Evolutionary conservation across 164 flowering plant species (phyloP).

Genomic region (Vitis amurensis): DNA sequence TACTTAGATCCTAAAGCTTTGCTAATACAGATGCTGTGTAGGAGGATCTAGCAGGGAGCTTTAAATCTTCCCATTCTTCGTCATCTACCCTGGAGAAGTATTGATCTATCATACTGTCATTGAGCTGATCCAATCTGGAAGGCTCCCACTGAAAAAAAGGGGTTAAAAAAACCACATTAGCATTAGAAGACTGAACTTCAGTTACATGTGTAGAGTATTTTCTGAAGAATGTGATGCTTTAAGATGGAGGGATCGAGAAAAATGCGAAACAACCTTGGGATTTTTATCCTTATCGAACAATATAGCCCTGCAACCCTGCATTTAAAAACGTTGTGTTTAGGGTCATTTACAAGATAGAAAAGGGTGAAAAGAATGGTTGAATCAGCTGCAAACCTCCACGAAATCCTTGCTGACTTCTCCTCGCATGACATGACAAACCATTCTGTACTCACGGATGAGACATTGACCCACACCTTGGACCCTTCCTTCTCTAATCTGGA

Average conservation of each 20-base stretch:
- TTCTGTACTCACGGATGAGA: constrained; percentile 78
- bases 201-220: neutral
- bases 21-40: constrained; percentile 49
- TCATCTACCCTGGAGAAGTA: constrained; percentile 71
- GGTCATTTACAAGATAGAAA: neutral
- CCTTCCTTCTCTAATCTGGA: constrained; percentile 92
- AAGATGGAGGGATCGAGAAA: neutral
- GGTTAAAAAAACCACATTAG: too few relatives aligned
- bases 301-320: constrained; percentile 67
- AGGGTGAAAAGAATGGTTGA: neutral
- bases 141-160: constrained; percentile 74
- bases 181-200: neutral
- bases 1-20: constrained; percentile 46
- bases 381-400: constrained; percentile 38
- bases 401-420: constrained; percentile 80
- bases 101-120: constrained; percentile 57
- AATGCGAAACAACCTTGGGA: constrained; percentile 48
- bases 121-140: constrained; percentile 64
- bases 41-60: constrained; percentile 56
- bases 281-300: constrained; percentile 65
- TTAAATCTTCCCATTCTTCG: constrained; percentile 70
- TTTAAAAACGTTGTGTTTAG: constrained; percentile 1
- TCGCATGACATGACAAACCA: constrained; percentile 68
- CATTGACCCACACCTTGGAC: constrained; percentile 84
- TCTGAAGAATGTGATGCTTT: too few relatives aligned